phyloP scores from a whole-genome alignment of 306 rosid genomes.

The Mucuna pruriens region DNA sequence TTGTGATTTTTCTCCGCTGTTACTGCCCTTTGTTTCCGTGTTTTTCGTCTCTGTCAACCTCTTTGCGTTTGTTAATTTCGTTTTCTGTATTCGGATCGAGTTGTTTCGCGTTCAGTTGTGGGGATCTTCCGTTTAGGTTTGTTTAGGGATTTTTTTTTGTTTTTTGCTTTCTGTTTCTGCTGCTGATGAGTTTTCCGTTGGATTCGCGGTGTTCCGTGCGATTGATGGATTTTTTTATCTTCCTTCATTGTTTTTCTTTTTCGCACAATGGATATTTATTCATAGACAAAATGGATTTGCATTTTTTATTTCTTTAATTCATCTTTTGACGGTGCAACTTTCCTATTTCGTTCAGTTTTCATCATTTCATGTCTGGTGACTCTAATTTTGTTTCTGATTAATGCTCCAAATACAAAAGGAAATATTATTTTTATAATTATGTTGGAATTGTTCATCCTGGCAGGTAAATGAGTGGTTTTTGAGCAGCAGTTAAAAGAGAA shows the following conservation, averaged over 20 bases:
- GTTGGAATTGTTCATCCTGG: slow-evolving; percentile 33
- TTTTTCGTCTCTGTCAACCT: not conserved
- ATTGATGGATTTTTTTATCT: slow-evolving; percentile 34
- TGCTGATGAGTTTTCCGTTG: slow-evolving; percentile 7
- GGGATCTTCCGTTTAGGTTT: slow-evolving; percentile 39
- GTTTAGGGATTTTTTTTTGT: not conserved
- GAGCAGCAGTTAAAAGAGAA: slow-evolving; percentile 29
- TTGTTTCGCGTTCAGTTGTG: slow-evolving; percentile 12
- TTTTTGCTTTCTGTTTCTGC: not conserved
- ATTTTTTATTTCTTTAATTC: slow-evolving; percentile 31
- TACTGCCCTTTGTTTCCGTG: not conserved
- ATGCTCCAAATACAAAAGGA: not conserved
- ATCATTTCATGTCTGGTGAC: not conserved
- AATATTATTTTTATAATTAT: not conserved
- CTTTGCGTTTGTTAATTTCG: slow-evolving; percentile 11
- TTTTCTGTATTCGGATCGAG: slow-evolving; percentile 48
- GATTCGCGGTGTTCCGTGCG: slow-evolving; percentile 22
- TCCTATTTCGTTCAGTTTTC: slow-evolving; percentile 9
- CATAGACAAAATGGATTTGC: slow-evolving; percentile 10
- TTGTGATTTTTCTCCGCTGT: not conserved
- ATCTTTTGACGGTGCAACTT: slow-evolving; percentile 1
- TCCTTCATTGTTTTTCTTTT: not conserved
- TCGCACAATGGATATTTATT: slow-evolving; percentile 12
- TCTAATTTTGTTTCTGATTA: slow-evolving; percentile 1
- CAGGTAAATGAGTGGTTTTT: slow-evolving; percentile 65